Evolutionary conservation across 164 flowering plant genomes (phyloP).

Genomic region (Chloranthus sessilifolius): DNA sequence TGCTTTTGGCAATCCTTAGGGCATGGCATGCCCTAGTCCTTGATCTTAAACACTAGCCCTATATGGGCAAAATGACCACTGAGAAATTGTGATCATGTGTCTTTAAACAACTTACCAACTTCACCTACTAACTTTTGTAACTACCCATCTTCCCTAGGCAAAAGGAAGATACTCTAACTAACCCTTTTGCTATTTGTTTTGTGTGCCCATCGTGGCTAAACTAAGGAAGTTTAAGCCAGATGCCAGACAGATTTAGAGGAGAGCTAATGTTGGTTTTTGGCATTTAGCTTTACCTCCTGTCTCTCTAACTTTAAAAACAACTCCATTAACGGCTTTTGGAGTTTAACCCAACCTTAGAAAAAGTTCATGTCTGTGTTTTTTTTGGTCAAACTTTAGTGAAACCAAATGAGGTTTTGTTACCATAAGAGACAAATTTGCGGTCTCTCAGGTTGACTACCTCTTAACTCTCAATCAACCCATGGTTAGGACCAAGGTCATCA

Average conservation of each 20-base stretch:
- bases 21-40: slow-evolving; percentile 17
- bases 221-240: slow-evolving; percentile 44
- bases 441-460: slow-evolving; percentile 52
- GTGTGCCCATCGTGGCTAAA: slow-evolving; percentile 40
- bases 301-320: slow-evolving; percentile 18
- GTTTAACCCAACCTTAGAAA: slow-evolving; percentile 9
- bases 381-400: slow-evolving; percentile 2
- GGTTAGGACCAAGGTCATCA: slow-evolving; percentile 11
- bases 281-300: slow-evolving; percentile 23
- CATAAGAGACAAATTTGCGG: slow-evolving; percentile 58
- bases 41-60: slow-evolving; percentile 12
- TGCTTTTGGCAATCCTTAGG: slow-evolving; percentile 16
- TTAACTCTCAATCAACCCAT: slow-evolving; percentile 12
- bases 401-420: slow-evolving; percentile 27
- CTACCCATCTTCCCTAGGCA: slow-evolving; percentile 32
- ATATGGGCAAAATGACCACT: slow-evolving; percentile 7
- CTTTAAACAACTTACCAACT: slow-evolving; percentile 10
- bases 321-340: slow-evolving; percentile 44
- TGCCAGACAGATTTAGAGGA: slow-evolving; percentile 13
- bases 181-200: slow-evolving; percentile 12
- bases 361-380: not conserved
- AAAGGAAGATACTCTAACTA: slow-evolving; percentile 24
- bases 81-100: slow-evolving; percentile 9
- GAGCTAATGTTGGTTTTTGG: slow-evolving; percentile 27
- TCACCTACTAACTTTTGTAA: slow-evolving; percentile 15